phyloP scores from a whole-genome alignment of 1,139 yeast species.

The Suhomyces wounanorum region DNA sequence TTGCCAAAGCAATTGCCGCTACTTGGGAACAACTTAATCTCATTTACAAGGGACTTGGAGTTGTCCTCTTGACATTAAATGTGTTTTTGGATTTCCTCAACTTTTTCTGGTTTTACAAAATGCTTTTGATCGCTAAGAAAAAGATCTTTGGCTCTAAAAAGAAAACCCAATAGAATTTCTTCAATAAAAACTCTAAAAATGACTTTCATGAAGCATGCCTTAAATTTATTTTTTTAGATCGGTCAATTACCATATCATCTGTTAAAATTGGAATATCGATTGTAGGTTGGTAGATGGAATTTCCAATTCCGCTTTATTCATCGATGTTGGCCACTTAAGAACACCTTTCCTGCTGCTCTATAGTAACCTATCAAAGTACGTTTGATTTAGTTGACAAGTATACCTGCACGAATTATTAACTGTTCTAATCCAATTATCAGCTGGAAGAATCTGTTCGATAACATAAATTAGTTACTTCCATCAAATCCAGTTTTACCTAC shows the following conservation, averaged over 20 bases:
- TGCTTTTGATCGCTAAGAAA: slow-evolving; percentile 72
- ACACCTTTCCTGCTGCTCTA: no score
- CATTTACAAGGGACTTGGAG: slow-evolving; percentile 30
- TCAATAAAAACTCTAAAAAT: no score
- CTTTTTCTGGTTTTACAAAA: slow-evolving; percentile 77
- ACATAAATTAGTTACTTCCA: no score
- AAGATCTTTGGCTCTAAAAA: slow-evolving; percentile 20
- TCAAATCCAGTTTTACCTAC: no score
- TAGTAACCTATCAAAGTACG: no score
- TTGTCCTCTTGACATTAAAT: slow-evolving; percentile 61
- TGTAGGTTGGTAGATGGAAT: not conserved
- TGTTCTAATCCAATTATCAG: no score
- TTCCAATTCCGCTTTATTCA: no score
- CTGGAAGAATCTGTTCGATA: no score
- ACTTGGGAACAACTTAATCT: slow-evolving; percentile 32
- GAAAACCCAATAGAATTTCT: slow-evolving; percentile 4
- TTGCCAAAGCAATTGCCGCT: slow-evolving; percentile 55
- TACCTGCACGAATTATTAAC: no score
- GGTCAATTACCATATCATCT: not conserved
- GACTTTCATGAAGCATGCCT: not conserved
- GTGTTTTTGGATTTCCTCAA: slow-evolving; percentile 67
- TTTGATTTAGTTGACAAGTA: no score
- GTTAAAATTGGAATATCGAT: not conserved
- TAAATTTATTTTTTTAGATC: not conserved
- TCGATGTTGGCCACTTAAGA: no score